Base-by-base conservation (phyloP, 139 green algal species). In the Pedinophyceae sp. region DNA sequence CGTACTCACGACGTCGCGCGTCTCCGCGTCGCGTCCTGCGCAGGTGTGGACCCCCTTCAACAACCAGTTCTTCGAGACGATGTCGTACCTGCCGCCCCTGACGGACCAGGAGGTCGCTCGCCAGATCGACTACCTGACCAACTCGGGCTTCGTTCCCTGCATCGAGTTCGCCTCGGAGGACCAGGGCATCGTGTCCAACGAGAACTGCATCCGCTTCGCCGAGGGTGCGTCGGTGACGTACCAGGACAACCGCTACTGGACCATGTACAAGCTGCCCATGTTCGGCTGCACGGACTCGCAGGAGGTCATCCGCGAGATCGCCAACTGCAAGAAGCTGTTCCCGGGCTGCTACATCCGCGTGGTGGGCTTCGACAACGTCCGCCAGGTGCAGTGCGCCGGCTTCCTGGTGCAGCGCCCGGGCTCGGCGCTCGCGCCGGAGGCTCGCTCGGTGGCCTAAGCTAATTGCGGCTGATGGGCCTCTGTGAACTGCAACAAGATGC, bases 181-280 rank as follows among this genome's bases (percentile, higher is more conserved):
- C 27, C 19, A 65, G 30, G 81, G 81, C 39, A 93, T 92, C 64
- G 70, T 85, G 19, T 52, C 57, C 39, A 70, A 72, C 64, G 55
- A 65, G 16, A 75, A 62, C 69, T 67, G 34, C 65, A 46, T 78
- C 51, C 82, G 82, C 68, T 76, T 93, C 52, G 59, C 67, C 59
- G 50, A 61, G 56, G 62, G 70, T 23, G 66, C 68, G 43, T 58
- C 55, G 24, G n/a, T n/a, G n/a, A n/a, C n/a, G n/a, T n/a, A n/a
- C n/a, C n/a, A n/a, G n/a, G n/a, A n/a, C n/a, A n/a, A n/a, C n/a
- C 70, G 82, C 27, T 96, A 96, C 88, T 97, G 90, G 90, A 93
- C 86, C n/a, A 94, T 98, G 88, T 98, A 81, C 79, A 98, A 98
- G 89, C 86, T 98, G 70, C 90, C 90, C 76, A 95, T 98, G 87